Conservation (phyloP, 495 filamentous ascomycete species). For the Xylaria scruposa region DNA sequence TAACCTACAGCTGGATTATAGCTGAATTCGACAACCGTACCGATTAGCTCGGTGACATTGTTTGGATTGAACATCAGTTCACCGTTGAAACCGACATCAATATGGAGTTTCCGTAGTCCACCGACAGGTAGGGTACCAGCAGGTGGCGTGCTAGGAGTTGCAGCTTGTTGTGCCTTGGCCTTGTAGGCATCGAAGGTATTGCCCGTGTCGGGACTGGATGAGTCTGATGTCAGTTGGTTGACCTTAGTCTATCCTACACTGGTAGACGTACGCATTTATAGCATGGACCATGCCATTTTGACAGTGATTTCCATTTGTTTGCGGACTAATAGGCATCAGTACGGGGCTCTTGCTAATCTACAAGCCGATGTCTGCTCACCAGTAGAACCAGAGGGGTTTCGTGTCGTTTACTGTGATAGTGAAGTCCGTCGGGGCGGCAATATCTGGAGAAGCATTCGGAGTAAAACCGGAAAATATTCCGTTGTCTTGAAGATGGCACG, state of each 20-base stretch:
- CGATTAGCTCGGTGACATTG: slow-evolving; percentile 44
- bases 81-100: slow-evolving; percentile 46
- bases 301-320: slow-evolving; percentile 49
- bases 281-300: slow-evolving; percentile 51
- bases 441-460: slow-evolving; percentile 40
- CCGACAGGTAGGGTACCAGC: slow-evolving; percentile 40
- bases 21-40: slow-evolving; percentile 47
- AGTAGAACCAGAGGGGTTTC: slow-evolving; percentile 67
- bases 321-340: slow-evolving; percentile 34
- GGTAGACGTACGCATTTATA: slow-evolving; percentile 45
- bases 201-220: slow-evolving; percentile 37
- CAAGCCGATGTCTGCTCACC: slow-evolving; percentile 42
- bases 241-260: neutral
- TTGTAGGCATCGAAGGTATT: slow-evolving; percentile 49
- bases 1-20: slow-evolving; percentile 41
- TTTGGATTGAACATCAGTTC: slow-evolving; percentile 44
- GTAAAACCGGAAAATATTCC: slow-evolving; percentile 60
- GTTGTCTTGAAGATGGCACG: slow-evolving; percentile 60
- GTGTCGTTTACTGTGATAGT: slow-evolving; percentile 64
- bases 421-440: slow-evolving; percentile 52
- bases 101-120: slow-evolving; percentile 41
- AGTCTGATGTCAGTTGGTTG: slow-evolving; percentile 30
- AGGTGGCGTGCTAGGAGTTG: slow-evolving; percentile 42
- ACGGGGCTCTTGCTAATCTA: neutral
- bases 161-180: slow-evolving; percentile 35